Evolutionary conservation across 345 rosid genomes (phyloP), one percentile per base, ranked within the genome.

Genomic region (Gossypium raimondii): DNA sequence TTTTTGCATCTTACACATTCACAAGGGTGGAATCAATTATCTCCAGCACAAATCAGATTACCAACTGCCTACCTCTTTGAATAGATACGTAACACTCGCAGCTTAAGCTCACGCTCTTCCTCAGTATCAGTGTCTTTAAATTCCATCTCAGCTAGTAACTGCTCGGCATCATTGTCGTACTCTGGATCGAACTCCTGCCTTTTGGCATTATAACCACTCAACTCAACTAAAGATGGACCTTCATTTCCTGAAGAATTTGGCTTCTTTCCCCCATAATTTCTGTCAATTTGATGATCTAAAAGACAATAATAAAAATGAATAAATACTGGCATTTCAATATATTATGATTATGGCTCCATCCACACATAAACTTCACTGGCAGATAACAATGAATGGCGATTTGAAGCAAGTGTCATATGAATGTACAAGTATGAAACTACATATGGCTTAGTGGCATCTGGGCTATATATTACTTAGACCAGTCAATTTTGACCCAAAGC

Each of bases 91-190:
- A 95, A 83, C 65, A 93, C 91, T 45, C 97, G 93, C 77, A 90
- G 77, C 87, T 93, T 95, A 77, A 95, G 85, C 80, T 91, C 89
- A 4, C 81, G 88, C 76, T 93, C 99, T 29, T 95, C 98, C 73
- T 89, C 97, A 9, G 92, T 81, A 80, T 95, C 98, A 43, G 83
- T 81, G 16, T 93, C 97, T 85, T 93, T 93, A 74, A 93, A 95
- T 82, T 95, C 99, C 99, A 95, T 95, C 80, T 95, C 99, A 67
- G 99, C 97, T 72, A 91, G 88, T 78, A 91, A 82, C 74, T 91
- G 93, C 88, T 95, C 99, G 20, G 98, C 97, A 77, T 93, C 99
- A 71, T 95, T 93, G 75, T 95, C 99, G 45, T 91, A 95, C 77
- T 93, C 99, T 16, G 97, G 87, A 78, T 95, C 98, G 76, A 93